Base-by-base conservation (phyloP, 805 yeast species). In the Candida piceae region DNA sequence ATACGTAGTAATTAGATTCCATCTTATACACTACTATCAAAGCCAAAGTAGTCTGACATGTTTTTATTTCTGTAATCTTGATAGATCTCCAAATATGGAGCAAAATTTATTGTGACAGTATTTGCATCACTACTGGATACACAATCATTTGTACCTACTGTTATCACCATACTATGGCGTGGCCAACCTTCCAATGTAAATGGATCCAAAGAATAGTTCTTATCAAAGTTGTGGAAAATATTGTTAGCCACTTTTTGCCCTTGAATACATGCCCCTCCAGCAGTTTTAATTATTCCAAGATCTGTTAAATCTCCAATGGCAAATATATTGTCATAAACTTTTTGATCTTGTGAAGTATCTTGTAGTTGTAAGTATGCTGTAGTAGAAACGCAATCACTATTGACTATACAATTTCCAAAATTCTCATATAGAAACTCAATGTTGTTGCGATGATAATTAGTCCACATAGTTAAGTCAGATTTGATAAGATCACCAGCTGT, bases 241-340 rank as follows among this genome's bases (percentile, higher is more conserved):
- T 41, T 44, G n/a, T 21, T 27, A 2, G 34, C 46, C 11, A 40
- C 44, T n/a, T 25, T 30, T 9, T 9, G 12, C 8, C 47, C 49
- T 23, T 45, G 24, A 16, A 41, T 35, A 27, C 16, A 40, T 11
- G 49, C 49, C 45, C 49, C 36, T 10, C 49, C 49, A 12, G 49
- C 49, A 1, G 47, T 42, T 17, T 45, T 45, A 22, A 37, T 35
- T 7, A 42, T 13, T 13, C 35, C 36, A 8, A 43, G 26, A 16
- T 43, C 49, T 13, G 36, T 34, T 4, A 45, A 17, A 26, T 48
- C 52, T 3, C 52, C 52, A 11, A 38, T 40, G 10, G 38, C 49
- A 27, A 48, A 48, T 1, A 48, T 36, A 23, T 48, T 36, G 10
- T 32, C 29, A 7, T 34, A 21, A 2, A 40, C 35, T 12, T 33